Evolutionary conservation across 176 grass and related monocot species (phyloP).

Genomic region (Calamus simplicifolius): DNA sequence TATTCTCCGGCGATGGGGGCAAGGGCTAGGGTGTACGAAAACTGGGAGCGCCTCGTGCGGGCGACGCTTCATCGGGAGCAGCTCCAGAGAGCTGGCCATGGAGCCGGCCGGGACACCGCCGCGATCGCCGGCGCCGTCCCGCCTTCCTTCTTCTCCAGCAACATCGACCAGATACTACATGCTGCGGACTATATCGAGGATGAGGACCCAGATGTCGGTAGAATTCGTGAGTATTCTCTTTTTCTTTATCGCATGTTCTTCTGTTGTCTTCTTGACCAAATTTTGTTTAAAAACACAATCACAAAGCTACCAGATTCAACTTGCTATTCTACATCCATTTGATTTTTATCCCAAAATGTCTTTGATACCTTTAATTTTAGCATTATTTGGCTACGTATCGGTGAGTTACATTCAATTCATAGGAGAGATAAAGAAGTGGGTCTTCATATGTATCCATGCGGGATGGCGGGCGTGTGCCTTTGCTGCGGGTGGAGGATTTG

Average conservation of each 20-base stretch:
- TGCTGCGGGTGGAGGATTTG: too few species aligned
- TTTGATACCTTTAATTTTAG: too few species aligned
- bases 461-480: too few species aligned
- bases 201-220: slow-evolving; percentile 71
- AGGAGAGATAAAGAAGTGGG: too few species aligned
- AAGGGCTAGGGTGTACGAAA: slow-evolving; percentile 38
- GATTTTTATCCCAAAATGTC: too few species aligned
- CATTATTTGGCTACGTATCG: too few species aligned
- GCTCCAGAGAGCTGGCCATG: slow-evolving; percentile 20
- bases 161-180: slow-evolving; percentile 87
- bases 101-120: slow-evolving; percentile 6
- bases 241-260: not conserved
- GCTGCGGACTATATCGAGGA: slow-evolving; percentile 74
- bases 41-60: slow-evolving; percentile 85
- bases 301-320: too few species aligned
- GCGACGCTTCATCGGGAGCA: slow-evolving; percentile 51
- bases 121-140: slow-evolving; percentile 47
- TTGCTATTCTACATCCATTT: too few species aligned
- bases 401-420: too few species aligned
- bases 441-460: too few species aligned
- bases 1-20: slow-evolving; percentile 6
- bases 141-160: slow-evolving; percentile 48
- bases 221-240: slow-evolving; percentile 44
- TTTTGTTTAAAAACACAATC: too few species aligned
- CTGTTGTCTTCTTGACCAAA: too few species aligned